Percentiles rank a stretch among this genome's conserved stretches.
Evolutionary conservation across 1,284 basidiomycete genomes (phyloP).

Genomic region (Thecaphora thlaspeos): DNA sequence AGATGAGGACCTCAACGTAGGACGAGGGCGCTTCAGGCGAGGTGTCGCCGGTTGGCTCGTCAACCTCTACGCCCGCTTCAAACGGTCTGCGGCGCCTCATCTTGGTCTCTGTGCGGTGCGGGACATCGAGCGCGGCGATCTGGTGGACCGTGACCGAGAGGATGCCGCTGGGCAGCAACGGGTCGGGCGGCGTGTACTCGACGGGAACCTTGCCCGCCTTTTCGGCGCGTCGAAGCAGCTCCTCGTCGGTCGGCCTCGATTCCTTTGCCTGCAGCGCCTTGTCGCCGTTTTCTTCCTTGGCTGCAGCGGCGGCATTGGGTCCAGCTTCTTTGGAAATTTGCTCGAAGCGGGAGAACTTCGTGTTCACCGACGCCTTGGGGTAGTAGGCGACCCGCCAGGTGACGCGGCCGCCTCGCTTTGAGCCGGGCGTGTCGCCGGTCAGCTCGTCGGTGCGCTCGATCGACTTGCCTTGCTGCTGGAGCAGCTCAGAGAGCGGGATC

Average conservation of each 20-base stretch:
- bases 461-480: constrained; percentile 36
- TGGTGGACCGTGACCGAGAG: constrained; percentile 23
- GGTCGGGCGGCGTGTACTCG: constrained; percentile 9
- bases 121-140: constrained; percentile 52
- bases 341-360: neutral
- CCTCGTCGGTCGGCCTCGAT: neutral
- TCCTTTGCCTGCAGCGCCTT: neutral
- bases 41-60: constrained; percentile 8
- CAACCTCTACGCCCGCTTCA: constrained; percentile 20
- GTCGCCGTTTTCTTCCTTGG: neutral
- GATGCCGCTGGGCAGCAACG: constrained; percentile 8
- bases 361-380: constrained; percentile 4
- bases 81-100: constrained; percentile 11
- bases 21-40: constrained; percentile 44
- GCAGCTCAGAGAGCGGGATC: constrained; percentile 58
- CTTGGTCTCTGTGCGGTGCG: constrained; percentile 6
- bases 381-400: constrained; percentile 14
- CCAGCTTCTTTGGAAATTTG: neutral
- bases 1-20: constrained; percentile 59
- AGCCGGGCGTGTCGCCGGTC: constrained; percentile 17
- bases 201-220: constrained; percentile 3
- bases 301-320: neutral
- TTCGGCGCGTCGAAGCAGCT: neutral
- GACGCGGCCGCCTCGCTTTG: constrained; percentile 20
- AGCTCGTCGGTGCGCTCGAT: constrained; percentile 8